Evolutionary conservation across 1,284 basidiomycete genomes (phyloP).

Genomic region (Boletellus deceptivus): DNA sequence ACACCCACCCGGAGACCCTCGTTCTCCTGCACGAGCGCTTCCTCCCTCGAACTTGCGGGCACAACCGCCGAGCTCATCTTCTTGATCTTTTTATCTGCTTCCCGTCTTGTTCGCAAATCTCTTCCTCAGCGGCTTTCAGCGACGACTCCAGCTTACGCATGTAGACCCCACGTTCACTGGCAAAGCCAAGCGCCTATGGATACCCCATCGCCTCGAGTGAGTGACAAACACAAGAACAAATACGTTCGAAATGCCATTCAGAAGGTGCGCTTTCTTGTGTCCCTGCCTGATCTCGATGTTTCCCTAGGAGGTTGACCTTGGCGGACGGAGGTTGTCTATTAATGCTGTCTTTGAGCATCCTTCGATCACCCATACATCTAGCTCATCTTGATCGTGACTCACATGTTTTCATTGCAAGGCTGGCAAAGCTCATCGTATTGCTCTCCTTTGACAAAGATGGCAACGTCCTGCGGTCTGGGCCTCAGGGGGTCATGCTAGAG

Average conservation of each 20-base stretch:
- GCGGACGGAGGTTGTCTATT: constrained; percentile 17
- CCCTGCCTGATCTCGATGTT: constrained; percentile 5
- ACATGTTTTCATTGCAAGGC: too few species aligned
- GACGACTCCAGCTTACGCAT: constrained; percentile 25
- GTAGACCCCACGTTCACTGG: constrained; percentile 29
- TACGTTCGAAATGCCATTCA: constrained; percentile 52
- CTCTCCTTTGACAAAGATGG: constrained; percentile 15
- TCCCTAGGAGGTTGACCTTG: constrained; percentile 24
- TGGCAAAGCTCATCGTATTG: constrained; percentile 11
- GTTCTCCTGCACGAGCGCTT: constrained; percentile 46
- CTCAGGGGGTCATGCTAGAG: constrained; percentile 21
- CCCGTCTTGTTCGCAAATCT: constrained; percentile 40
- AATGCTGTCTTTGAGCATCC: too few species aligned
- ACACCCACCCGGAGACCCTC: constrained; percentile 65
- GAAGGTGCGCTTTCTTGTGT: constrained; percentile 28
- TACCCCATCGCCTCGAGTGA: not conserved
- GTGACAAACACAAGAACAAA: constrained; percentile 13
- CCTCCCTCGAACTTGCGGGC: constrained; percentile 38
- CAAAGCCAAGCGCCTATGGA: constrained; percentile 21
- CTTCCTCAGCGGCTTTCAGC: constrained; percentile 29
- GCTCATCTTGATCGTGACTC: too few species aligned
- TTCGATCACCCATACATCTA: too few species aligned
- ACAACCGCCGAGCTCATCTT: constrained; percentile 31
- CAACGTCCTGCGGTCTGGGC: constrained; percentile 1
- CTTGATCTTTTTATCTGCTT: constrained; percentile 54